Evolutionary conservation across 2,329 filamentous ascomycete genomes (phyloP), one percentile per base, ranked within the genome.

Genomic region (Trichoderma polysporum): DNA sequence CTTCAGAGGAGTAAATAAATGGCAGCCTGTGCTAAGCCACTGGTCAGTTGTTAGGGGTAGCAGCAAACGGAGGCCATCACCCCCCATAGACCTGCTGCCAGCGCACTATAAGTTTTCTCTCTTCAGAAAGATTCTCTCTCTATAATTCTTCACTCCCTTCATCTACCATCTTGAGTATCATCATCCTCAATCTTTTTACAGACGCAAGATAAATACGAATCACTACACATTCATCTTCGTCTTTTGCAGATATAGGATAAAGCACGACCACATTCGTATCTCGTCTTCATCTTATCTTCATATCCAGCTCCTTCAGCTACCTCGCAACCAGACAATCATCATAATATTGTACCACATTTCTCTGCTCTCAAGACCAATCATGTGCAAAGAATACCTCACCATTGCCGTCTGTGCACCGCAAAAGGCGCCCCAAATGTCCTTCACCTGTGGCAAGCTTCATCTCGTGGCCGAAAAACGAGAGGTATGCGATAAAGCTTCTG

Each of bases 361-460:
- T 27, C n/a, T 19, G 1, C 17, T 27, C 8, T 5, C 9, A 19
- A 33, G 6, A 29, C 8, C 10, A 65, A 64, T 45, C 0, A 76
- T 76, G 74, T 76, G 74, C 45, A 9, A 60, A 0, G 73, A 75
- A 12, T 39, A 12, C 0, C 59, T 74, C 22, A 62, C 69, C 49
- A 66, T 74, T 19, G 74, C 74, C 0, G 58, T 70, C 12, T 76
- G 74, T 56, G 71, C 71, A 0, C 71, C 72, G 0, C 1, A 53
- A 2, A 54, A 53, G 1, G 12, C 66, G 0, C 69, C 70, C 0
- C 13, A 29, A 0, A 57, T 71, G 0, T 60, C 67, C 0, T 73
- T 70, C 31, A 70, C 66, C 13, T 76, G 74, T 13, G 71, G 69
- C 1, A 70, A 71, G 10, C 68, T 76, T 0, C 74, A 76, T 29